Evolutionary conservation across 2,329 filamentous ascomycete genomes (phyloP).

Genomic region (Mollisiaceae sp.): DNA sequence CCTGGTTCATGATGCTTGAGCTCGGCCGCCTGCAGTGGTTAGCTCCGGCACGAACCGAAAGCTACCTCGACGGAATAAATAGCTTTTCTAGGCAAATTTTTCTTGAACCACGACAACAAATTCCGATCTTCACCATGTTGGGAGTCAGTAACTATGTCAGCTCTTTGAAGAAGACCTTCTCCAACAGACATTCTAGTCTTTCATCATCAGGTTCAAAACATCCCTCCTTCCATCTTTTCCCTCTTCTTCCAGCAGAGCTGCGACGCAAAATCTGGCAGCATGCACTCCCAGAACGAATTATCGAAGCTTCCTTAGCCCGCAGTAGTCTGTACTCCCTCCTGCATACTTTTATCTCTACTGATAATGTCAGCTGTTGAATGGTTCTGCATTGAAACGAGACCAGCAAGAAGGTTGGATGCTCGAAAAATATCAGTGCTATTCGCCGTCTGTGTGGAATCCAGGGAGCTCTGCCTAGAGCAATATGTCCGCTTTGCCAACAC

Average conservation of each 20-base stretch:
- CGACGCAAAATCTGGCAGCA: constrained; percentile 27
- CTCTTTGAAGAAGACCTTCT: background rate
- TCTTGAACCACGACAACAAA: background rate
- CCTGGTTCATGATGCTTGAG: constrained; percentile 5
- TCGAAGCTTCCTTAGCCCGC: constrained; percentile 24
- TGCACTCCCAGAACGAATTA: constrained; percentile 20
- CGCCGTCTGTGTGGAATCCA: constrained; percentile 23
- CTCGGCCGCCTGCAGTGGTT: background rate
- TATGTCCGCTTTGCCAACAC: constrained; percentile 22
- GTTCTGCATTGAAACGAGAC: constrained; percentile 8
- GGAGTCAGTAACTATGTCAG: background rate
- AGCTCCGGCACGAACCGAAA: constrained; percentile 20
- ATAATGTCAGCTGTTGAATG: constrained; percentile 2
- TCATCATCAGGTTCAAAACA: constrained; percentile 1
- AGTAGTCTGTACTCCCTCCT: constrained; percentile 3
- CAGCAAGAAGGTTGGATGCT: background rate
- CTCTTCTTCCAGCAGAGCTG: constrained; percentile 26
- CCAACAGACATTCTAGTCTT: background rate
- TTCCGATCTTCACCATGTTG: background rate
- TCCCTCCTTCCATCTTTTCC: constrained; percentile 25
- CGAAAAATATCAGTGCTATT: constrained; percentile 20
- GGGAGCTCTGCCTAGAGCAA: constrained; percentile 22
- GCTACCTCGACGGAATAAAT: background rate
- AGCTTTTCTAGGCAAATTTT: constrained; percentile 9
- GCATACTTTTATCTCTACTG: background rate